Base-by-base conservation (phyloP, 1,284 basidiomycete species). In the Cutaneotrichosporon sp. region DNA sequence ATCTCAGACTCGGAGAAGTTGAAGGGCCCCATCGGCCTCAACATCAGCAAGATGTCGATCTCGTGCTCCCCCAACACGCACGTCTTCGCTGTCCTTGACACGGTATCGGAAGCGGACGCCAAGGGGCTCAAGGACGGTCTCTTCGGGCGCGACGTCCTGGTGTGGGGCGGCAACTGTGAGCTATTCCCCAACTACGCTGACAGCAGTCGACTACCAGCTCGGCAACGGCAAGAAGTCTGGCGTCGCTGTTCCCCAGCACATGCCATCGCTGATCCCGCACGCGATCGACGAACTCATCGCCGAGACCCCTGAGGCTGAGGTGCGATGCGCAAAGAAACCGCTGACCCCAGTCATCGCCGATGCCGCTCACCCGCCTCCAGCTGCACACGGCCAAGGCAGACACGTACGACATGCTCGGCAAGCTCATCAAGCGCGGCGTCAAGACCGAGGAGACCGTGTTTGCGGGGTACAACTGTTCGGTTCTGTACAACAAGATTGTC, bases 211-310 rank as follows among this genome's bases (percentile, higher is more conserved):
- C 53, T 90, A 86, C 71, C 90, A 95, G 78, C 84, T 95, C 7
- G 95, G 94, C 5, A 94, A 88, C 66, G 91, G 91, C 49, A 92
- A 89, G 77, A 86, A 89, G 62, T 85, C 87, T 5, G 92, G 89
- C 73, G 73, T 89, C 9, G 85, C 90, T 0, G 82, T 87, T 16
- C 93, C 95, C 0, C 82, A 83, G 65, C 82, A 85, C 70, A 75
- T 86, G 14, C 81, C 82, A 11, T 78, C 82, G 0, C 70, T 84
- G 0, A 84, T 85, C 18, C 80, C 81, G 26, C 77, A 89, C 50
- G 66, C 66, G 5, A 69, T 67, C 40, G 72, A 72, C 46, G 66
- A 65, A 10, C 59, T 69, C 32, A 57, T 68, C 32, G 62, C 86
- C 83, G 5, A 84, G 83, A 56, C 82, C 87, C 65, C 81, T 16